These are phyloP conservation scores for Acer saccharum DNA, from an alignment of 345 rosid species.

Conservation along the genomic window DNA sequence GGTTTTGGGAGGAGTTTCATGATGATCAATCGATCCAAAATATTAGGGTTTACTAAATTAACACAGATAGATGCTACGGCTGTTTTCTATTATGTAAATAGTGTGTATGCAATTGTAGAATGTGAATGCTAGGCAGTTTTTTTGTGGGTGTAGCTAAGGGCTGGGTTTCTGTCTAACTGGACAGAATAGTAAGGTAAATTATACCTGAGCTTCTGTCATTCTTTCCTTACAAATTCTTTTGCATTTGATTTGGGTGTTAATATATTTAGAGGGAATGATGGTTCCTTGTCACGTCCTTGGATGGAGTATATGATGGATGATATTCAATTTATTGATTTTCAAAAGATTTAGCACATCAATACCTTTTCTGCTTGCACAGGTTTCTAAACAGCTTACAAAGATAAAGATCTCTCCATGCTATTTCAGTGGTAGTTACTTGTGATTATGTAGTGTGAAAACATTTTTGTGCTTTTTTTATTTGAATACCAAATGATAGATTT, in stretches of 20 bases:
- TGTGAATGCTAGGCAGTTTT: conserved; percentile 29
- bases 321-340: conserved; percentile 12
- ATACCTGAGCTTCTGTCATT: conserved; percentile 12
- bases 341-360: not conserved
- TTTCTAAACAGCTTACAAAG: not conserved
- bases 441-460: not conserved
- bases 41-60: conserved; percentile 17
- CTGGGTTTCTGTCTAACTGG: conserved; percentile 10
- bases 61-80: not conserved
- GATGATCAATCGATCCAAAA: conserved; percentile 28
- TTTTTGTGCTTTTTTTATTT: not conserved
- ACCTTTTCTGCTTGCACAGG: not conserved
- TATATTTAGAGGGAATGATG: not conserved
- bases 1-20: conserved; percentile 66
- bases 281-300: not conserved
- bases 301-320: not conserved
- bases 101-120: conserved; percentile 19
- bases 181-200: conserved; percentile 12
- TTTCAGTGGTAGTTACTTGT: not conserved
- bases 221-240: conserved; percentile 13
- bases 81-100: conserved; percentile 33
- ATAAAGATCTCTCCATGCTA: not conserved
- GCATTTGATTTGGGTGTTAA: conserved; percentile 4
- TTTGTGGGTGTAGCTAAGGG: conserved; percentile 5
- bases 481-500: not conserved